Conservation (phyloP, 768 basidiomycete species). For the Basidioascus undulatus region DNA sequence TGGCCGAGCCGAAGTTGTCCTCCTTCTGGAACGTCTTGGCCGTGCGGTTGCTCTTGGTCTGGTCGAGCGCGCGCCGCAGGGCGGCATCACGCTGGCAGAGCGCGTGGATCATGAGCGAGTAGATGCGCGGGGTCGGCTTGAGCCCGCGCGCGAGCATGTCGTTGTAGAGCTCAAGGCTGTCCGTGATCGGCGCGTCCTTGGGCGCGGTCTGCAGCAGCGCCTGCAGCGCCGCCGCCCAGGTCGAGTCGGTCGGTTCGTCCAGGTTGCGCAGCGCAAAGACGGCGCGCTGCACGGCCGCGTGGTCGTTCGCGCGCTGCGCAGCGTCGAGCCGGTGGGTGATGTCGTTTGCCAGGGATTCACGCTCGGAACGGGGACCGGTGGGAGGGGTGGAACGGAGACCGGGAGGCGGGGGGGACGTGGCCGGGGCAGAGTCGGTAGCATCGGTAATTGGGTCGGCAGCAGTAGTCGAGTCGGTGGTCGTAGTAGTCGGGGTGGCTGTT, state of each 20-base stretch:
- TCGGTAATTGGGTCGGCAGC: too few species aligned
- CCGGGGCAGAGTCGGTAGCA: too few species aligned
- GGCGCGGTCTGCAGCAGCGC: constrained; percentile 22
- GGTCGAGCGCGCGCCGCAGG: constrained; percentile 26
- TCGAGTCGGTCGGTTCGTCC: constrained; percentile 25
- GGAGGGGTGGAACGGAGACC: too few species aligned
- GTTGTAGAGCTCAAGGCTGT: constrained; percentile 41
- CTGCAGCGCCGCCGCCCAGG: constrained; percentile 39
- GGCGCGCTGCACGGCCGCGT: too few species aligned
- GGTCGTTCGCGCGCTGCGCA: too few species aligned
- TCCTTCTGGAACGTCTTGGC: constrained; percentile 30
- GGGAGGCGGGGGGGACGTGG: too few species aligned
- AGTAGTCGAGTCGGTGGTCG: too few species aligned
- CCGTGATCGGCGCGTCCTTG: constrained; percentile 29
- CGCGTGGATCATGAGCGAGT: constrained; percentile 32
- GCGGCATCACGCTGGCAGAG: constrained; percentile 45
- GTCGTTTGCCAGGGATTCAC: too few species aligned
- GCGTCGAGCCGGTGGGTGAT: too few species aligned
- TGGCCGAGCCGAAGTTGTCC: constrained; percentile 42
- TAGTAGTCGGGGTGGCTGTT: too few species aligned
- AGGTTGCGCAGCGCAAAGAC: too few species aligned
- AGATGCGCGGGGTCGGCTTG: constrained; percentile 37
- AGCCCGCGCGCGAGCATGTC: constrained; percentile 39
- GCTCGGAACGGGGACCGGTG: too few species aligned
- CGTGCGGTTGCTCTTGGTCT: constrained; percentile 8